Conservation (phyloP, 2,329 filamentous ascomycete genomes). For the Fusarium subglutinans region DNA sequence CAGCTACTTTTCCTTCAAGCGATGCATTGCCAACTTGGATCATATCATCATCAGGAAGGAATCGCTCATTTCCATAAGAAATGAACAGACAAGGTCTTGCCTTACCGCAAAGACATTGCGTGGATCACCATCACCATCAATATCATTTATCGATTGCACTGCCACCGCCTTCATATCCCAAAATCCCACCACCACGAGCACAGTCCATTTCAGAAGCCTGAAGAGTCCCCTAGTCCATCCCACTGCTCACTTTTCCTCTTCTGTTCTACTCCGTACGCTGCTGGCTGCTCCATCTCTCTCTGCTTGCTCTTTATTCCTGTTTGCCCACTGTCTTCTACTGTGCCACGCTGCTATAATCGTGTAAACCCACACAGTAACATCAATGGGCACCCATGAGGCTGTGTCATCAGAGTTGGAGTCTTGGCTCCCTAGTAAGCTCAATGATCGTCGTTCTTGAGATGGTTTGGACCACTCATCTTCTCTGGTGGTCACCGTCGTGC, state of each 20-base stretch:
- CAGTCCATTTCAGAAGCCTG: constrained; percentile 10
- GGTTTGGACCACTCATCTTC: constrained; percentile 2
- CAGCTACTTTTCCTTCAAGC: background rate
- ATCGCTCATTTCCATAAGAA: constrained; percentile 17
- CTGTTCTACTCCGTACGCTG: background rate
- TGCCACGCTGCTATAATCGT: constrained; percentile 16
- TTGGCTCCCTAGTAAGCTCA: constrained; percentile 32
- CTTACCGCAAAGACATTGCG: constrained; percentile 1
- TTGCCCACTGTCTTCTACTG: constrained; percentile 4
- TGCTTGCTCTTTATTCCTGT: background rate
- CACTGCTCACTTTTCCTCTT: constrained; percentile 1
- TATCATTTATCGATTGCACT: constrained; percentile 29
- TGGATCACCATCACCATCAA: constrained; percentile 20
- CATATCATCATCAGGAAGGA: background rate
- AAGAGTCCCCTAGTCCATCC: background rate
- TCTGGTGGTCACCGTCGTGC: background rate
- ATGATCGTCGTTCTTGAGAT: constrained; percentile 15
- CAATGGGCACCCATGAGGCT: constrained; percentile 16
- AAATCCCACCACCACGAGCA: constrained; percentile 17
- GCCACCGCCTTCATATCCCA: constrained; percentile 32
- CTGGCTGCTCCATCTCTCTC: background rate
- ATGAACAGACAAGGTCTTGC: constrained; percentile 27
- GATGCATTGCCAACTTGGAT: constrained; percentile 4
- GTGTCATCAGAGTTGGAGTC: constrained; percentile 26
- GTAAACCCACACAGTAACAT: constrained; percentile 23